Evolutionary conservation across 345 rosid species (phyloP), one percentile per base, ranked within the genome.

Genomic region (Arabis hirsuta): DNA sequence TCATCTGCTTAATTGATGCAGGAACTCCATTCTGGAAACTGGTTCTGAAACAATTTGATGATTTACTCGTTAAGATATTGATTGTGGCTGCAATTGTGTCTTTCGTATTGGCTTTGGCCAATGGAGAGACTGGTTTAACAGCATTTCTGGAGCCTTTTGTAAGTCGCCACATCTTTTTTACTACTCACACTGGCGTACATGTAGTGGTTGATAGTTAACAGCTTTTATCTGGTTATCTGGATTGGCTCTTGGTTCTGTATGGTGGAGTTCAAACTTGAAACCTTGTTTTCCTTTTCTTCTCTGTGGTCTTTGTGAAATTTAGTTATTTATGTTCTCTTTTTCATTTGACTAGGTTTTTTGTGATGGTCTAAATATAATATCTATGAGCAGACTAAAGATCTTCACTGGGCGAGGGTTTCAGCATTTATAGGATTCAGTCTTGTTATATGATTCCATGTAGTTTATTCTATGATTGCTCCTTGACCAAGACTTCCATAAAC

Each of bases 71-170:
- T 65, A 91, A 91, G 87, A 95, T 95, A 80, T 83, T 95, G 82
- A 91, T 95, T 51, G 96, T 88, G 78, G 97, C 98, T 56, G 99
- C 99, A 6, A 43, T 85, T 68, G 87, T 92, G 64, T 91, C 98
- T 62, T 88, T 95, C 47, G 53, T 86, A 69, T 83, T 95, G 92
- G 96, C 98, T 74, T 78, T 91, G 88, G 79, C 91, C 58, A 84
- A 95, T 73, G 99, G 99, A 65, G 99, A 95, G 84, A 90, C 99
- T 65, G 99, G 97, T 62, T 83, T 95, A 76, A 82, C 85, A 67
- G 99, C 99, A 32, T 95, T 91, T 84, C 76, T 95, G 82, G 99
- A 95, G 88, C 98, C 99, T 82, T 95, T 85, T 82, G 99, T 95
- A 86, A 86, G 94, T 73, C 55, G n/a, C 78, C 14, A 55, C 60